A percentile compares a stretch with the other conserved stretches of the same genome.
Conservation (phyloP, 441 rosid genomes). For the Erodium moschatum region DNA sequence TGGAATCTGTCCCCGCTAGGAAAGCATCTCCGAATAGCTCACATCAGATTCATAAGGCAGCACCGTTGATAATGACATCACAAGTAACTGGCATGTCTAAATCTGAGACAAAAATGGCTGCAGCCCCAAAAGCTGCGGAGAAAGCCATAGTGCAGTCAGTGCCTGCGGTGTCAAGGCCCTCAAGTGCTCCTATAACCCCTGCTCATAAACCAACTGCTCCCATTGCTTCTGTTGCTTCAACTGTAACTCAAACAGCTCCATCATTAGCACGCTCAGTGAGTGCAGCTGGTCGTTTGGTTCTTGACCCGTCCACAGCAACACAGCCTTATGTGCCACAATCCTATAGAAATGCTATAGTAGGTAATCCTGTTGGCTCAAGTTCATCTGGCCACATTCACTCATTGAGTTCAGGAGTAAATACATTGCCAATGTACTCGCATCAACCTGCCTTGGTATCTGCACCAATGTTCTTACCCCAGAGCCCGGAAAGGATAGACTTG, state of each 20-base stretch:
- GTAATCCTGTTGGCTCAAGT: slow-evolving; percentile 49
- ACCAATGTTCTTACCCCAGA: slow-evolving; percentile 34
- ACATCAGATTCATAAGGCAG: slow-evolving; percentile 37
- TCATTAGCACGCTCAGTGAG: slow-evolving; percentile 66
- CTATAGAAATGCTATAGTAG: slow-evolving; percentile 70
- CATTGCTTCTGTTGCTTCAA: slow-evolving; percentile 33
- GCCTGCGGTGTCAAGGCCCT: slow-evolving; percentile 66
- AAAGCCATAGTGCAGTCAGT: slow-evolving; percentile 33
- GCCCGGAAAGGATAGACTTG: slow-evolving; percentile 38
- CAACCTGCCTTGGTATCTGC: slow-evolving; percentile 38
- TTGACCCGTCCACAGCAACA: slow-evolving; percentile 43
- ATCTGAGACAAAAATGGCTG: slow-evolving; percentile 40
- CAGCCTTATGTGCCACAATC: slow-evolving; percentile 61
- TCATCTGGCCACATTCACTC: slow-evolving; percentile 46
- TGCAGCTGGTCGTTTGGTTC: slow-evolving; percentile 74
- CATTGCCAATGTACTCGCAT: slow-evolving; percentile 37
- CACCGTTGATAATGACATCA: slow-evolving; percentile 26
- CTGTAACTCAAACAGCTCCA: slow-evolving; percentile 48
- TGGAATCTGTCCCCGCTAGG: slow-evolving; percentile 29
- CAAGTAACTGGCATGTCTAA: slow-evolving; percentile 28
- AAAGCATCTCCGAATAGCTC: slow-evolving; percentile 37
- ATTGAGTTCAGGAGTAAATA: slow-evolving; percentile 40
- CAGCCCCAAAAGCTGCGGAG: slow-evolving; percentile 38
- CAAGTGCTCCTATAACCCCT: slow-evolving; percentile 76
- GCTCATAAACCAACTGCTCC: slow-evolving; percentile 41